Evolutionary conservation across 331 rosid genomes (phyloP).

Genomic region (Dryas integrifolia): DNA sequence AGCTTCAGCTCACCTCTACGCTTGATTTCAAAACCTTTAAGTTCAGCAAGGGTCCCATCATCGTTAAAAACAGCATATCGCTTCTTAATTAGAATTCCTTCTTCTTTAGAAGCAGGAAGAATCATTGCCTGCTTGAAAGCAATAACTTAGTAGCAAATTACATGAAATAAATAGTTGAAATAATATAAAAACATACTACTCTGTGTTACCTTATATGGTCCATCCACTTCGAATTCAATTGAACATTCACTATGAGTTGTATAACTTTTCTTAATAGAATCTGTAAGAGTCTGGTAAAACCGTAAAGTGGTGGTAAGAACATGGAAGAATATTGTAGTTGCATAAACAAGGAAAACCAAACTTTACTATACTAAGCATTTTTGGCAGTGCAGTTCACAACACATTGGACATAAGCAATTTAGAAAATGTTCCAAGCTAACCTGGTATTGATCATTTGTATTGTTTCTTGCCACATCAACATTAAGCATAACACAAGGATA

Average conservation of each 20-base stretch:
- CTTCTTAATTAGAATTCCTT: conserved; percentile 95
- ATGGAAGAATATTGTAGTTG: conserved; percentile 22
- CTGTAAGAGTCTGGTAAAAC: conserved; percentile 66
- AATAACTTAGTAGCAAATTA: neutral
- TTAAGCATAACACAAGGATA: conserved; percentile 99
- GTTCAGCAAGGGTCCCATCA: conserved; percentile 97
- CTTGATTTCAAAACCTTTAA: conserved; percentile 99
- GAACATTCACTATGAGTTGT: conserved; percentile 92
- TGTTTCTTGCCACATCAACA: conserved; percentile 94
- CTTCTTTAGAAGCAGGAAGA: conserved; percentile 97
- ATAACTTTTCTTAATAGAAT: conserved; percentile 62
- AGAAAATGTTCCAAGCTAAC: conserved; percentile 43
- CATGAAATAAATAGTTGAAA: conserved; percentile 1
- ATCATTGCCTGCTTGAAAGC: conserved; percentile 80
- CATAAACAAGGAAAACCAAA: conserved; percentile 20
- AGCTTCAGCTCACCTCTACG: conserved; percentile 99
- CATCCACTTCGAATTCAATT: conserved; percentile 98
- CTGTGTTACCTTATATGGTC: conserved; percentile 91
- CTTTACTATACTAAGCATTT: conserved; percentile 9
- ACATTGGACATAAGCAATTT: conserved; percentile 10
- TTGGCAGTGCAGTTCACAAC: conserved; percentile 18
- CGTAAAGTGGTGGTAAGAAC: conserved; percentile 25
- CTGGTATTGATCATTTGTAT: conserved; percentile 98
- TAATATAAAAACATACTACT: neutral
- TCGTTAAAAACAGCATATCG: conserved; percentile 96